A percentile compares a stretch with the other conserved stretches of the same genome.
Conservation (phyloP, 257 asterid genomes). For the Ehretia macrophylla region DNA sequence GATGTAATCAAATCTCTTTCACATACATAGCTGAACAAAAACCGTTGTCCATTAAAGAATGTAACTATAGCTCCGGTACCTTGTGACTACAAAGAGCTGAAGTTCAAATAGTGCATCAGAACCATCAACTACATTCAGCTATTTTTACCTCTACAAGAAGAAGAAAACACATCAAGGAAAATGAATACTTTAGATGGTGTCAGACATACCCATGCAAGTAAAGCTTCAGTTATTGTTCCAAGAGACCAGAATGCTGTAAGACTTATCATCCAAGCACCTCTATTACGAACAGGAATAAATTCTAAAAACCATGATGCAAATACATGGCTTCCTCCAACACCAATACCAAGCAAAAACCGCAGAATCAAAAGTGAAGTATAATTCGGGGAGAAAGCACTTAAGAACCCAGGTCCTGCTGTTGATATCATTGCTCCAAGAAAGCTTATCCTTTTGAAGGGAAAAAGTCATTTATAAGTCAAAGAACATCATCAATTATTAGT, state of each 20-base stretch:
- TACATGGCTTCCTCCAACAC: slow-evolving; percentile 42
- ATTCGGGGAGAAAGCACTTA: slow-evolving; percentile 67
- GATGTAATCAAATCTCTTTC: too few relatives aligned
- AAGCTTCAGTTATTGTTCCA: slow-evolving; percentile 43
- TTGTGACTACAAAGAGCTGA: background rate
- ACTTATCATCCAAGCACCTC: slow-evolving; percentile 43
- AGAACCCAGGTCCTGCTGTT: slow-evolving; percentile 52
- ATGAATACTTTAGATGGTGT: background rate
- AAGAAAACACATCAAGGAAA: too few relatives aligned
- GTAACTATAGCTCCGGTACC: too few relatives aligned
- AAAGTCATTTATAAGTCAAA: background rate
- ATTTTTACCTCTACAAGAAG: too few relatives aligned
- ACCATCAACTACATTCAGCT: too few relatives aligned
- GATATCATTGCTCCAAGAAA: slow-evolving; percentile 44
- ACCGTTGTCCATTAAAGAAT: too few relatives aligned
- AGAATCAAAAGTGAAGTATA: slow-evolving; percentile 23
- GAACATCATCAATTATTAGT: background rate
- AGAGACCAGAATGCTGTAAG: slow-evolving; percentile 33
- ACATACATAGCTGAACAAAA: too few relatives aligned
- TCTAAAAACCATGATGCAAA: slow-evolving; percentile 47
- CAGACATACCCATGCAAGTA: slow-evolving; percentile 44
- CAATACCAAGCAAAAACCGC: slow-evolving; percentile 44
- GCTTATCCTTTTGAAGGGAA: slow-evolving; percentile 47
- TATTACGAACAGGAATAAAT: slow-evolving; percentile 29
- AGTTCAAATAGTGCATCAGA: too few relatives aligned